Percentiles rank a stretch among this genome's conserved stretches.
These are phyloP conservation scores for Aspergillus sparsus DNA, from an alignment of 495 filamentous ascomycete species.

Conservation along the genomic window DNA sequence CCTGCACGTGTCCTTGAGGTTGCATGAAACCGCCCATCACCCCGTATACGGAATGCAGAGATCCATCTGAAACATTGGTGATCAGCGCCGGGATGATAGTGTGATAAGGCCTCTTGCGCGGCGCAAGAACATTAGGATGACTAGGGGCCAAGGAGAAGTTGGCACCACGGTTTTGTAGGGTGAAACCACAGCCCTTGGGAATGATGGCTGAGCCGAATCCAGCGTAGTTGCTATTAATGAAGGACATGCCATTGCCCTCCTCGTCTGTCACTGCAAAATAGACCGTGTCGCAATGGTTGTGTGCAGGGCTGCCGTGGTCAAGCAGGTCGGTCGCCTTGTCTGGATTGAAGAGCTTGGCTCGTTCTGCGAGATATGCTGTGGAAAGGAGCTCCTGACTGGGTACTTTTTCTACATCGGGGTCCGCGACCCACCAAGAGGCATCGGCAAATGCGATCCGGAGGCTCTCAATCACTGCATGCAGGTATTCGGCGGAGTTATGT, in stretches of 20 bases:
- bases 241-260: slow-evolving; percentile 84
- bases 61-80: slow-evolving; percentile 70
- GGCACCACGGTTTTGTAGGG: slow-evolving; percentile 89
- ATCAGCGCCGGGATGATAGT: slow-evolving; percentile 95
- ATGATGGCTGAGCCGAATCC: slow-evolving; percentile 90
- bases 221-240: slow-evolving; percentile 94
- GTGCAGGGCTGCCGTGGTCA: slow-evolving; percentile 66
- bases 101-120: slow-evolving; percentile 90
- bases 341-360: slow-evolving; percentile 69
- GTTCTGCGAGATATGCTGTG: slow-evolving; percentile 63
- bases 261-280: slow-evolving; percentile 85
- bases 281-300: slow-evolving; percentile 81
- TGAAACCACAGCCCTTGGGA: slow-evolving; percentile 81
- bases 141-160: slow-evolving; percentile 68
- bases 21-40: slow-evolving; percentile 99
- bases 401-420: slow-evolving; percentile 68
- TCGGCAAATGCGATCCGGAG: slow-evolving; percentile 94
- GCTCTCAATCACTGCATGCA: slow-evolving; percentile 86
- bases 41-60: slow-evolving; percentile 81
- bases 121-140: slow-evolving; percentile 79
- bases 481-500: slow-evolving; percentile 76
- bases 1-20: slow-evolving; percentile 95
- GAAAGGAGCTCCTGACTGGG: slow-evolving; percentile 65
- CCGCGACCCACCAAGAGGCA: slow-evolving; percentile 83
- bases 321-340: slow-evolving; percentile 55